Percentiles rank a stretch among this genome's conserved stretches.
phyloP scores from a whole-genome alignment of 805 yeast species.

The Metschnikowia chrysomelidarum region DNA sequence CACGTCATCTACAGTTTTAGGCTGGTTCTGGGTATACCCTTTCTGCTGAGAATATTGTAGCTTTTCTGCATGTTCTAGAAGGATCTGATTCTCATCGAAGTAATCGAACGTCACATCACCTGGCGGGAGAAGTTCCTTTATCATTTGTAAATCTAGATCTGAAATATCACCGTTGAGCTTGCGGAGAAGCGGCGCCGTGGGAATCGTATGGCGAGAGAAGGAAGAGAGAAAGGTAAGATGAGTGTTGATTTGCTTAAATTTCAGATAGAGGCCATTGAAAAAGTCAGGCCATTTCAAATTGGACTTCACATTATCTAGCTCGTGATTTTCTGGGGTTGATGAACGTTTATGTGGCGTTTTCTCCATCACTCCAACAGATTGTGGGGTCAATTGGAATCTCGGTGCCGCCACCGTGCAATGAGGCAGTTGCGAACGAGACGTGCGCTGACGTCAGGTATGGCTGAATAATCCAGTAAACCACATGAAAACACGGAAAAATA shows the following conservation, averaged over 20 bases:
- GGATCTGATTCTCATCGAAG: constrained; percentile 71
- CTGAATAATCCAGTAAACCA: no score
- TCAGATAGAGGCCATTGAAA: constrained; percentile 10
- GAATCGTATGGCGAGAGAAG: constrained; percentile 19
- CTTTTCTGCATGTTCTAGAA: constrained; percentile 43
- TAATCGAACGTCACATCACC: constrained; percentile 67
- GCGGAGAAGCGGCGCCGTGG: constrained; percentile 32
- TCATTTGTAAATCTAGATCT: constrained; percentile 58
- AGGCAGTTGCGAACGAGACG: no score
- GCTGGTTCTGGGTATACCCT: constrained; percentile 35
- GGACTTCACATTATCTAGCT: no score
- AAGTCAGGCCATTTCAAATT: constrained; percentile 13
- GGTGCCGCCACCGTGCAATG: no score
- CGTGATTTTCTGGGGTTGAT: background rate
- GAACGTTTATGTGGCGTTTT: background rate
- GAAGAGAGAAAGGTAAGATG: constrained; percentile 37
- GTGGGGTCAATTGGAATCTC: no score
- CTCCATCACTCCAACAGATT: no score
- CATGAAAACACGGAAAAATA: no score
- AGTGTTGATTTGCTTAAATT: constrained; percentile 23
- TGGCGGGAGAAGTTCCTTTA: constrained; percentile 61
- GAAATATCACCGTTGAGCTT: constrained; percentile 33
- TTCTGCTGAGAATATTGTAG: constrained; percentile 35
- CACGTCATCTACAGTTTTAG: constrained; percentile 44
- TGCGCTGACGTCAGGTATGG: no score